These are phyloP conservation scores for Arthrinium phaeospermum DNA, from an alignment of 2,329 filamentous ascomycete genomes.

Conservation along the genomic window DNA sequence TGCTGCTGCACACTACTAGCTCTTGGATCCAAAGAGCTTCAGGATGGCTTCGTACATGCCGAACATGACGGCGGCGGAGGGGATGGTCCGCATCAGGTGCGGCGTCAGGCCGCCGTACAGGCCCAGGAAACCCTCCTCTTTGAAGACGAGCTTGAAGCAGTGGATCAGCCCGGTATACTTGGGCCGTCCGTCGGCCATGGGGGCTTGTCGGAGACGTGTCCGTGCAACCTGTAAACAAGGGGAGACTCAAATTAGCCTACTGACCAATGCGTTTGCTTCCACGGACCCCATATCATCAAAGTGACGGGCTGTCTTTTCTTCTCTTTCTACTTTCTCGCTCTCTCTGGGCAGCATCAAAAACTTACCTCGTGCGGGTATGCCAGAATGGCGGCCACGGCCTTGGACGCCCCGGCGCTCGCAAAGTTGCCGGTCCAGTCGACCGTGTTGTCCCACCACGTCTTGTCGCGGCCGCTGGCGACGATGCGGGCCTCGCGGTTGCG, in stretches of 20 bases:
- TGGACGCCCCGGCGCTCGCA: slow-evolving; percentile 80
- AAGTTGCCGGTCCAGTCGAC: slow-evolving; percentile 82
- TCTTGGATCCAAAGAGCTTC: slow-evolving; percentile 38
- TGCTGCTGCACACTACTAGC: slow-evolving; percentile 25
- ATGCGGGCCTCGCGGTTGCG: slow-evolving; percentile 66
- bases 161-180: slow-evolving; percentile 91
- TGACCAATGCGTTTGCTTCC: slow-evolving; percentile 10
- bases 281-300: background rate
- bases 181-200: slow-evolving; percentile 70
- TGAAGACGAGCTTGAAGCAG: slow-evolving; percentile 86
- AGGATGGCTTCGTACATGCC: slow-evolving; percentile 77
- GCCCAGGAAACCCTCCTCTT: slow-evolving; percentile 84
- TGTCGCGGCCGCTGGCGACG: slow-evolving; percentile 63
- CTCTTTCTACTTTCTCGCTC: background rate
- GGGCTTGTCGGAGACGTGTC: slow-evolving; percentile 84
- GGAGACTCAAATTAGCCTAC: background rate
- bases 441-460: slow-evolving; percentile 74
- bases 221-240: slow-evolving; percentile 66
- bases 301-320: background rate
- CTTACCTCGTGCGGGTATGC: slow-evolving; percentile 92
- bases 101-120: slow-evolving; percentile 92
- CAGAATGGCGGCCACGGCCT: slow-evolving; percentile 81
- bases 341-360: slow-evolving; percentile 16
- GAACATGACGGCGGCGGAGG: slow-evolving; percentile 95
- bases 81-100: slow-evolving; percentile 88